Evolutionary conservation across 176 grass and related monocot species (phyloP).

Genomic region (Musa troglodytarum): DNA sequence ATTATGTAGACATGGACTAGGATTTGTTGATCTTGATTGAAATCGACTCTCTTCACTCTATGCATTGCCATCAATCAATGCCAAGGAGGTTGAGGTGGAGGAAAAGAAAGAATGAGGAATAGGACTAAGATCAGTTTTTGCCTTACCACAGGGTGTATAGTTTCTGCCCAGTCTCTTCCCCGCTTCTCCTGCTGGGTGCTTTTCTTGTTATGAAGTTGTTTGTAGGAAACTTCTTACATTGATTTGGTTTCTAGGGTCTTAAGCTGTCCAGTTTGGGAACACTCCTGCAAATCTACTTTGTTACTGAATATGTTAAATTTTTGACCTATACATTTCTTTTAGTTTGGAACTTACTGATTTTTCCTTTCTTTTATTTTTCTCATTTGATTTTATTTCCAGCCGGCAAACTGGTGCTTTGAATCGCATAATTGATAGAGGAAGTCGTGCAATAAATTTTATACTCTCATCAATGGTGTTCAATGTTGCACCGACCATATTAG

Average conservation of each 20-base stretch:
- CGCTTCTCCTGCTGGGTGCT: neutral
- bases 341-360: neutral
- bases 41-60: no score
- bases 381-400: conserved; percentile 46
- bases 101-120: no score
- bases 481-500: conserved; percentile 84
- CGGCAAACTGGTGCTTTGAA: conserved; percentile 93
- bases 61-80: neutral
- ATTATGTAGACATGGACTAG: no score
- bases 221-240: neutral
- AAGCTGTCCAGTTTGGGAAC: neutral
- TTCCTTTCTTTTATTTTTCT: conserved; percentile 21
- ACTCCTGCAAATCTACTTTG: neutral
- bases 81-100: neutral
- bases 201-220: no score
- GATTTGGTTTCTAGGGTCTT: conserved; percentile 1
- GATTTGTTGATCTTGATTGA: no score
- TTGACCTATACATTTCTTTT: neutral
- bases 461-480: conserved; percentile 97
- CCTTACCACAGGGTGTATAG: neutral
- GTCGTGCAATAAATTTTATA: conserved; percentile 92
- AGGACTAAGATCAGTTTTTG: neutral
- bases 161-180: neutral
- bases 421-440: conserved; percentile 96
- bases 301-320: neutral